phyloP scores from a whole-genome alignment of 2,329 filamentous ascomycete species.

The Fusarium brachygibbosum region DNA sequence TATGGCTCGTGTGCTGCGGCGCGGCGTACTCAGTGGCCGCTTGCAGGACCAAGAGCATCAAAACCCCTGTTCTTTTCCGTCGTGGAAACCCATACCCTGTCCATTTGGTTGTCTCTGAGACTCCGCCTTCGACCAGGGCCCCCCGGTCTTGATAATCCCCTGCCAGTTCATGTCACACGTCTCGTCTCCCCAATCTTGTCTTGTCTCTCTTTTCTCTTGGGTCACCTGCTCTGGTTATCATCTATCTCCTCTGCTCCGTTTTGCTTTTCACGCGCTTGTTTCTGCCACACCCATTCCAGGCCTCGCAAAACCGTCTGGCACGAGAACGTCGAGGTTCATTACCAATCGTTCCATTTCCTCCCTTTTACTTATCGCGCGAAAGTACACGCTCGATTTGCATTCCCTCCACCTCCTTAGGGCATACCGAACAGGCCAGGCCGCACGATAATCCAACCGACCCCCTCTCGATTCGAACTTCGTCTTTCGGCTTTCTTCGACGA shows the following conservation, averaged over 20 bases:
- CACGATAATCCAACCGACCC: slow-evolving; percentile 25
- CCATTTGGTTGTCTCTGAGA: slow-evolving; percentile 39
- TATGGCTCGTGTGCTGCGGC: slow-evolving; percentile 25
- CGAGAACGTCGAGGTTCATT: slow-evolving; percentile 49
- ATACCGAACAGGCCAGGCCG: slow-evolving; percentile 18
- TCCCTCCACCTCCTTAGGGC: slow-evolving; percentile 37
- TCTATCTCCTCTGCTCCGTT: slow-evolving; percentile 17
- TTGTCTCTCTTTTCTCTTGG: slow-evolving; percentile 40
- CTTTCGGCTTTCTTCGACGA: slow-evolving; percentile 24
- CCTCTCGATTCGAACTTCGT: slow-evolving; percentile 12
- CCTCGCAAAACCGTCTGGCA: slow-evolving; percentile 52
- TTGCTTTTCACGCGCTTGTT: slow-evolving; percentile 40
- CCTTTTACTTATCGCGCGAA: slow-evolving; percentile 39
- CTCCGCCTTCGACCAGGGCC: slow-evolving; percentile 37
- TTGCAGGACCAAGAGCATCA: slow-evolving; percentile 38
- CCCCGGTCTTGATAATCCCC: slow-evolving; percentile 32
- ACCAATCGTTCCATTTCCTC: slow-evolving; percentile 41
- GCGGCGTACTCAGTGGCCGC: slow-evolving; percentile 31
- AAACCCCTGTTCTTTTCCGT: slow-evolving; percentile 39
- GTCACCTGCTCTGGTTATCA: slow-evolving; percentile 28
- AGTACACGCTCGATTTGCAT: slow-evolving; percentile 34
- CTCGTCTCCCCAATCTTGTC: slow-evolving; percentile 37
- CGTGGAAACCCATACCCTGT: slow-evolving; percentile 29
- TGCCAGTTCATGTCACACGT: slow-evolving; percentile 36
- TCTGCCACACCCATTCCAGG: slow-evolving; percentile 50